Evolutionary conservation across 2,329 filamentous ascomycete species (phyloP).

Genomic region (Ceratocystis smalleyi): DNA sequence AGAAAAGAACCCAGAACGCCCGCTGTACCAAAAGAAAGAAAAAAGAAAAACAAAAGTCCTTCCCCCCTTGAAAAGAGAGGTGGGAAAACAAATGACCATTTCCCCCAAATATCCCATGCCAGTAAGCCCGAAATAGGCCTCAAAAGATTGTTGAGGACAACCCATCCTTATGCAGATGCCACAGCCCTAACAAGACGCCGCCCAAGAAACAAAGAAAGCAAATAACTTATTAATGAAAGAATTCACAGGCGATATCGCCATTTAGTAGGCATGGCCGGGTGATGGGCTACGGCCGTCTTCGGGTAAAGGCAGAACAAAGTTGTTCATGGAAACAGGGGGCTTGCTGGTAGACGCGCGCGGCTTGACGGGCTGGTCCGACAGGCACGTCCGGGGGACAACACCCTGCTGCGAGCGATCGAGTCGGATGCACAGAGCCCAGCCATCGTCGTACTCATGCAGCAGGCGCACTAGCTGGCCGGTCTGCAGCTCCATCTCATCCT

Average conservation of each 20-base stretch:
- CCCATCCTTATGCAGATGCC: background rate
- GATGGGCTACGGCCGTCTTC: slow-evolving; percentile 1
- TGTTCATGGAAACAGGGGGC: slow-evolving; percentile 12
- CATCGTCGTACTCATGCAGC: slow-evolving; percentile 93
- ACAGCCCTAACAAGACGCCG: slow-evolving; percentile 1
- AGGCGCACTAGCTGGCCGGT: slow-evolving; percentile 75
- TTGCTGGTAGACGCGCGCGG: slow-evolving; percentile 44
- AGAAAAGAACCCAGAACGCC: slow-evolving; percentile 3
- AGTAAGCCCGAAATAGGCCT: background rate
- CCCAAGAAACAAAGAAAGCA: slow-evolving; percentile 5
- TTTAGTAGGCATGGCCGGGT: slow-evolving; percentile 12
- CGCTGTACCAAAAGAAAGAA: background rate
- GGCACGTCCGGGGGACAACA: slow-evolving; percentile 82
- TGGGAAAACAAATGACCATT: background rate
- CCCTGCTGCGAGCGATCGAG: slow-evolving; percentile 85
- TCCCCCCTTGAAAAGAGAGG: background rate
- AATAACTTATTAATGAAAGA: background rate
- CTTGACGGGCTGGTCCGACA: slow-evolving; percentile 84
- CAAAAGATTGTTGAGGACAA: background rate
- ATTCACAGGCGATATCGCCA: background rate
- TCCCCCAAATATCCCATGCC: slow-evolving; percentile 1
- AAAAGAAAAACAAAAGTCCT: background rate
- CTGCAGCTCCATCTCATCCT: slow-evolving; percentile 72
- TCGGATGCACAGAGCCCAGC: slow-evolving; percentile 87
- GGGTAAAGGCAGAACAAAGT: background rate